These are phyloP conservation scores for Yamadazyma philogaea DNA, from an alignment of 805 yeast genomes.

Conservation along the genomic window DNA sequence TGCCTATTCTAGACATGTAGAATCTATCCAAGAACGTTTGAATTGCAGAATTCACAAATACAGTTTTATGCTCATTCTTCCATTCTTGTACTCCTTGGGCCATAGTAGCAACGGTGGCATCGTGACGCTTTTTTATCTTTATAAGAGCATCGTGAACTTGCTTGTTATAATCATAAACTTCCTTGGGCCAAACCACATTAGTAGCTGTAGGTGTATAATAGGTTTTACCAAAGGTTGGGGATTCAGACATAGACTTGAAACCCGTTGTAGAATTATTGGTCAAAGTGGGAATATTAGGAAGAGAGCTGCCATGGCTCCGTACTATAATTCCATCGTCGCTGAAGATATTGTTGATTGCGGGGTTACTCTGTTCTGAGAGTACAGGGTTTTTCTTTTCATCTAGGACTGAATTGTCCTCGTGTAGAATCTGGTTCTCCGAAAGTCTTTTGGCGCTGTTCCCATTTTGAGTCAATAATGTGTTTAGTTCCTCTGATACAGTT, in stretches of 20 bases:
- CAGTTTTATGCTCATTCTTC: conserved; percentile 53
- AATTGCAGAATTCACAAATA: conserved; percentile 63
- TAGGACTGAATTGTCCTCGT: conserved; percentile 13
- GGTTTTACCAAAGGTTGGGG: conserved; percentile 42
- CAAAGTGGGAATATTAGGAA: neutral
- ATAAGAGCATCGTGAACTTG: conserved; percentile 62
- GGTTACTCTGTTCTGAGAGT: conserved; percentile 26
- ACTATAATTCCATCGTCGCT: conserved; percentile 53
- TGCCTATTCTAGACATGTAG: conserved; percentile 88
- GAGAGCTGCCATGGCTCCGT: conserved; percentile 9
- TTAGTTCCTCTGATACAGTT: conserved; percentile 40
- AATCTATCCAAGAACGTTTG: conserved; percentile 82
- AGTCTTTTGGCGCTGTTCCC: conserved; percentile 21
- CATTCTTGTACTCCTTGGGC: conserved; percentile 92
- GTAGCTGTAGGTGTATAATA: conserved; percentile 55
- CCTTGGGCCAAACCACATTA: conserved; percentile 65
- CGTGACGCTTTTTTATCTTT: conserved; percentile 78
- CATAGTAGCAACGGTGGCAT: conserved; percentile 88
- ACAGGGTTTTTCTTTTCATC: conserved; percentile 25
- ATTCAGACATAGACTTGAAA: conserved; percentile 17
- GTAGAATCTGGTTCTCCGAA: conserved; percentile 11
- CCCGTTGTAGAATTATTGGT: neutral
- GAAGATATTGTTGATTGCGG: conserved; percentile 39
- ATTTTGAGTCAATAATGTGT: conserved; percentile 26
- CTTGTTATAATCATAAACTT: conserved; percentile 68